phyloP scores from a whole-genome alignment of 73 alveolate genomes.

The Breviolum minutum region DNA sequence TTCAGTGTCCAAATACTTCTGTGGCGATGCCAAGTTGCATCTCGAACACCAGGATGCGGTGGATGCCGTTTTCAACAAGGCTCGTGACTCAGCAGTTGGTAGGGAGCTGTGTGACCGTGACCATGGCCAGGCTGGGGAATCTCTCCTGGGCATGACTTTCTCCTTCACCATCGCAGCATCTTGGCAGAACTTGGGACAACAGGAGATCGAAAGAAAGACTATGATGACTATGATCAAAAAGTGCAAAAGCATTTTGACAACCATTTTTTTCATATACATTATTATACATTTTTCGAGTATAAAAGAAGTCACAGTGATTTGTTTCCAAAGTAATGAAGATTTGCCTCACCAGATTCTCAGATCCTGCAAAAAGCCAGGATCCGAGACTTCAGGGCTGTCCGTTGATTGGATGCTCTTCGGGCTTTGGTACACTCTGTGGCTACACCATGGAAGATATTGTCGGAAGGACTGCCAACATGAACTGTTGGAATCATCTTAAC shows the following conservation, averaged over 20 bases:
- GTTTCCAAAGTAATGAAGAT: not conserved
- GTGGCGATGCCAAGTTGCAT: not conserved
- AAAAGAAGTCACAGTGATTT: not conserved
- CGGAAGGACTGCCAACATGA: slow-evolving; percentile 7
- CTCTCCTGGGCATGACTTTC: slow-evolving; percentile 84
- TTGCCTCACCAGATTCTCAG: not conserved
- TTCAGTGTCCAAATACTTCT: not conserved
- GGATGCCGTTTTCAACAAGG: slow-evolving; percentile 44
- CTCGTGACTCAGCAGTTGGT: not conserved
- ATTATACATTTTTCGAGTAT: not conserved
- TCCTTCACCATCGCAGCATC: slow-evolving; percentile 68
- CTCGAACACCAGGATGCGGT: slow-evolving; percentile 25
- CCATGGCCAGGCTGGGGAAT: slow-evolving; percentile 31
- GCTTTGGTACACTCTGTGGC: slow-evolving; percentile 78
- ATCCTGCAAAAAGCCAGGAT: slow-evolving; percentile 2
- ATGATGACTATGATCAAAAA: no score
- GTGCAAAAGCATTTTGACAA: no score
- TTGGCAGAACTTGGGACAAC: not conserved
- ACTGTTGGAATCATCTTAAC: not conserved
- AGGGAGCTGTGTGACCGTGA: not conserved
- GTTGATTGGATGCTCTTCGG: slow-evolving; percentile 66
- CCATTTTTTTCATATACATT: no score
- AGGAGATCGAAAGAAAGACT: no score
- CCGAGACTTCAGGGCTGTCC: slow-evolving; percentile 67
- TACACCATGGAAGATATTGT: slow-evolving; percentile 88